Base-by-base conservation (phyloP, 2,329 filamentous ascomycete species). In the Didymella keratinophila region DNA sequence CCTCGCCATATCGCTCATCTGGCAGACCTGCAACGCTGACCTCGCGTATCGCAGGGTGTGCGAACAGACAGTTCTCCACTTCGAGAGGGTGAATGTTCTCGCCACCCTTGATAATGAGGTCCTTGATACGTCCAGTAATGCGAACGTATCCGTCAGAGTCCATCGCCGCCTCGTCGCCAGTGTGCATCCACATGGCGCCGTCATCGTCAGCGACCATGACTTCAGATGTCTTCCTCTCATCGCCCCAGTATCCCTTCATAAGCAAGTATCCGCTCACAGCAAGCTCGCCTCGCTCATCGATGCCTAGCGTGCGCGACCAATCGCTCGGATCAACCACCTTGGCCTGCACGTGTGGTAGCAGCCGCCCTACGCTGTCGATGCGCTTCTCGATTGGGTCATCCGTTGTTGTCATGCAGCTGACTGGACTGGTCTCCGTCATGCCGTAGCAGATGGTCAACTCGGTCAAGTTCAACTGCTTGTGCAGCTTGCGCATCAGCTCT, bases 11-110 rank as follows among this genome's bases (percentile, higher is more conserved):
- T 67, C 84, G 84, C 66, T 89, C 86, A 74, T 97, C 92, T 0
- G 90, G 89, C 0, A 98, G 79, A 0, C 93, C 95, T 0, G 96
- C 91, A 1, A 97, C 91, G 64, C 89, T 91, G 3, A 87, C 92
- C 63, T 97, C 92, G 14, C 83, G 81, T 0, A 98, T 82, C 3
- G 82, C 81, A 2, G 86, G 83, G 71, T 94, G 88, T 39, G 86
- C 85, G 61, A 96, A 87, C 6, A 98, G 83, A 65, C 88, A 94
- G 72, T 96, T 93, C 76, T 99, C 95, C 3, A 98, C 84, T 76
- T 98, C 95, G 6, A 97, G 82, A 0, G 95, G 95, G 75, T 97
- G 92, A 55, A 97, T 97, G 74, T 99, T 99, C 76, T 98, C 95
- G 23, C 95, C 95, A 27, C 91, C 94, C 25, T 92, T 86, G 73